Base-by-base conservation (phyloP, 2,329 filamentous ascomycete species). In the Curvularia sp. region DNA sequence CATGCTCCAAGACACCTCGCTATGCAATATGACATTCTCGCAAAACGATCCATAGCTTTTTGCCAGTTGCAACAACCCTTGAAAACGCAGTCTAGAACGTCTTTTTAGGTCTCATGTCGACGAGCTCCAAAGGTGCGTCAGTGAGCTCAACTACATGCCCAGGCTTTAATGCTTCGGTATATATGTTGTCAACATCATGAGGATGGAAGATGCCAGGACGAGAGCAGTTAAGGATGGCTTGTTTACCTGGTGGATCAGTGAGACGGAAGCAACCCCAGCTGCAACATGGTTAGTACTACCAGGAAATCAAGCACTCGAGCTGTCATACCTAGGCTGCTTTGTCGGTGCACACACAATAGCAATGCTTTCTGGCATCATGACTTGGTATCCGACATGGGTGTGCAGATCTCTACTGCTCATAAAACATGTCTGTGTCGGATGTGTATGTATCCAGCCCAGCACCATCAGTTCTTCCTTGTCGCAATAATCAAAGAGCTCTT, bases 401-500 rank as follows among this genome's bases (percentile, higher is more conserved):
- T 99, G 95, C 65, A 98, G 75, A 73, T 99, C 95, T 49, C 94
- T 84, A 49, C 90, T 95, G 74, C 92, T 97, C 91, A 99, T 96
- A 76, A 99, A 99, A 77, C 95, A 99, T 0, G 92, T 96, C 79
- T 99, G 95, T 0, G 90, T 92, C 0, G 95, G 95, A 75, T 99
- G 95, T 0, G 95, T 99, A 75, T 99, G 95, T 61, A 99, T 99
- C 95, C 95, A 99, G 39, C 94, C 94, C 5, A 97, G 84, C 53
- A 96, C 88, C 76, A 97, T 86, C 35, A 98, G 79, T 60, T 96
- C 91, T 71, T 96, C 87, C 5, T 83, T 84, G 68, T 95, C 91
- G 72, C 93, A 96, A 75, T 94, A 97, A 56, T 97, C 92, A 67
- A 97, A 93, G 28, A 97, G 84, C 0, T 88, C 87, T 30, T 86